Evolutionary conservation across 371 early-diverging fungal genomes (phyloP).

Genomic region (Apophysomyces variabilis): DNA sequence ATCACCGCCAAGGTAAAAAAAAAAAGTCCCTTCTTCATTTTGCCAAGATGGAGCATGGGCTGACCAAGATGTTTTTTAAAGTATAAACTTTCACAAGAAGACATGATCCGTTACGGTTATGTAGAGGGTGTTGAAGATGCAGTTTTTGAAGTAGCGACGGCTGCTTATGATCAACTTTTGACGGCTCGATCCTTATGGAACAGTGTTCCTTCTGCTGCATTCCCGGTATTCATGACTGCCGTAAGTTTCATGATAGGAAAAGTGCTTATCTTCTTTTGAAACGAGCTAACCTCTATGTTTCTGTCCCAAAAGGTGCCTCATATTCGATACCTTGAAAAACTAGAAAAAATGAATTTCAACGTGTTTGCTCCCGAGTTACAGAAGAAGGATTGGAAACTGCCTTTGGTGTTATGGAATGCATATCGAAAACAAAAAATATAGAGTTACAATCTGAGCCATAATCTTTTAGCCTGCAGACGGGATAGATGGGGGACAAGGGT

Average conservation of each 20-base stretch:
- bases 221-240: slow-evolving; percentile 71
- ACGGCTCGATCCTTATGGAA: slow-evolving; percentile 73
- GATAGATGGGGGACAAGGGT: slow-evolving; percentile 8
- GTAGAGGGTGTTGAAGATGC: slow-evolving; percentile 69
- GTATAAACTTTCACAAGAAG: slow-evolving; percentile 74
- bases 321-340: slow-evolving; percentile 62
- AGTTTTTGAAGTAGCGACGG: slow-evolving; percentile 80
- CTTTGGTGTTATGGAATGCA: slow-evolving; percentile 61
- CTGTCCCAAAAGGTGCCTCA: slow-evolving; percentile 47
- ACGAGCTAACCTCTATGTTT: no score
- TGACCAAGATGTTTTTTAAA: slow-evolving; percentile 23
- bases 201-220: slow-evolving; percentile 53
- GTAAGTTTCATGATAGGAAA: slow-evolving; percentile 36
- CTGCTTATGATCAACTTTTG: slow-evolving; percentile 79
- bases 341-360: slow-evolving; percentile 77
- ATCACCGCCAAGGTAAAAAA: slow-evolving; percentile 74
- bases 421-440: slow-evolving; percentile 33
- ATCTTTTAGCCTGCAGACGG: neutral
- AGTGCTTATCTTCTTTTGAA: neutral
- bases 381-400: slow-evolving; percentile 73
- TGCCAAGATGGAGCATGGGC: neutral
- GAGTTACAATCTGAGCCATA: neutral
- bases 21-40: neutral
- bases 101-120: slow-evolving; percentile 70
- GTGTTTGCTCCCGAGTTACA: slow-evolving; percentile 65